These are phyloP conservation scores for Leccinellum albellum DNA, from an alignment of 768 basidiomycete genomes.

Conservation along the genomic window DNA sequence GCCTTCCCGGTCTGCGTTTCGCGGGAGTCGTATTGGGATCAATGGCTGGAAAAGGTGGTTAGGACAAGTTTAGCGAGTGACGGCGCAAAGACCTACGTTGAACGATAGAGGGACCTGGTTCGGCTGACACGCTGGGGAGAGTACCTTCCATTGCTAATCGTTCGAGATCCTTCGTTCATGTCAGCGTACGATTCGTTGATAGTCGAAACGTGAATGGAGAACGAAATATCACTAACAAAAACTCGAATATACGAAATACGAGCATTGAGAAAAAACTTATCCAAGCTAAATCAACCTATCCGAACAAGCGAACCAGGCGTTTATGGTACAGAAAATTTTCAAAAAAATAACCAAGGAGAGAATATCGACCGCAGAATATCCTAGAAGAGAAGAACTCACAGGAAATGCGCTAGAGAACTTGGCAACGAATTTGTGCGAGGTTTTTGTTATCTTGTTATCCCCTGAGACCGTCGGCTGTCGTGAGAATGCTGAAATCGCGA, in stretches of 20 bases:
- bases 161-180: constrained; percentile 21
- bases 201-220: constrained; percentile 18
- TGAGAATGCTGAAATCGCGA: constrained; percentile 33
- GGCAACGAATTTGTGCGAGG: constrained; percentile 19
- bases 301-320: constrained; percentile 21
- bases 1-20: constrained; percentile 72
- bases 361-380: constrained; percentile 6
- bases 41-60: constrained; percentile 12
- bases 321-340: constrained; percentile 5
- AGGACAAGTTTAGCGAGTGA: constrained; percentile 1
- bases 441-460: constrained; percentile 36
- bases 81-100: constrained; percentile 16
- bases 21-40: constrained; percentile 33
- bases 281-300: constrained; percentile 31
- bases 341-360: constrained; percentile 15
- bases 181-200: constrained; percentile 20
- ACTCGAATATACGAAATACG: constrained; percentile 34
- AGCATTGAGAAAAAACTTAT: constrained; percentile 27
- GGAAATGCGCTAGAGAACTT: constrained; percentile 11
- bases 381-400: constrained; percentile 23
- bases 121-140: constrained; percentile 25
- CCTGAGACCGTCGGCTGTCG: constrained; percentile 35
- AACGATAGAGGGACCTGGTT: constrained; percentile 26
- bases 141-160: constrained; percentile 22
- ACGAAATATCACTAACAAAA: constrained; percentile 30